phyloP scores from a whole-genome alignment of 495 filamentous ascomycete species.

The Rhizodiscina lignyota region DNA sequence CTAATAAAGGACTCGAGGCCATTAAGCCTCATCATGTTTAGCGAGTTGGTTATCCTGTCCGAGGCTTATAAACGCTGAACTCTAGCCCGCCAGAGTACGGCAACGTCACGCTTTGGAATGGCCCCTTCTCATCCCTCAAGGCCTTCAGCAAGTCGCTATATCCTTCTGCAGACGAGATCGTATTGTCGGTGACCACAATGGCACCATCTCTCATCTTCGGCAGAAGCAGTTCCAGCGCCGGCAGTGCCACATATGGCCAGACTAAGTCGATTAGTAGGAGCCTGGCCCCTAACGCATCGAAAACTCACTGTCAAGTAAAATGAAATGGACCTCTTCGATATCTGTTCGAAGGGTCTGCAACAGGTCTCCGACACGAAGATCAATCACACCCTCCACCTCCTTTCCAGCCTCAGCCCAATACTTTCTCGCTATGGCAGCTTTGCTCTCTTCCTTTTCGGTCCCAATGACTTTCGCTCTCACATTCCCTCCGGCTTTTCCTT shows the following conservation, averaged over 20 bases:
- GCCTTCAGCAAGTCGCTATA: slow-evolving; percentile 23
- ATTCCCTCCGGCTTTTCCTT: slow-evolving; percentile 8
- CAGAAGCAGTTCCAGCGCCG: slow-evolving; percentile 29
- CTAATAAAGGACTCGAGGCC: too few relatives aligned
- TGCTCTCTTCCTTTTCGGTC: slow-evolving; percentile 34
- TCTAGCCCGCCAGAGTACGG: slow-evolving; percentile 5
- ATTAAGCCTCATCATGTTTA: too few relatives aligned
- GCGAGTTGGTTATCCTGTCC: too few relatives aligned
- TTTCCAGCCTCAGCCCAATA: slow-evolving; percentile 32
- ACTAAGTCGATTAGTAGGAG: too few relatives aligned
- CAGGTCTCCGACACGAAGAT: slow-evolving; percentile 36
- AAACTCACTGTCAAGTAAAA: slow-evolving; percentile 37
- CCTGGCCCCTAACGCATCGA: too few relatives aligned
- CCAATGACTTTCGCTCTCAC: slow-evolving; percentile 30
- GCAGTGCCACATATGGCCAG: slow-evolving; percentile 34
- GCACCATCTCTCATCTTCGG: slow-evolving; percentile 28
- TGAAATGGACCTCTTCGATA: slow-evolving; percentile 28
- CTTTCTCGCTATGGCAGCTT: slow-evolving; percentile 26
- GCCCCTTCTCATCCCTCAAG: slow-evolving; percentile 2
- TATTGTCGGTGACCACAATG: slow-evolving; percentile 36
- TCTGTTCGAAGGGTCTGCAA: slow-evolving; percentile 29
- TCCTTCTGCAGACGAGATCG: slow-evolving; percentile 12
- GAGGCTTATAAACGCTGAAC: slow-evolving; percentile 2
- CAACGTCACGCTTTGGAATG: slow-evolving; percentile 3
- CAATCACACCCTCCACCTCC: slow-evolving; percentile 27